These are phyloP conservation scores for Aspergillus fumigatus DNA, from an alignment of 2,329 filamentous ascomycete species.

Conservation along the genomic window DNA sequence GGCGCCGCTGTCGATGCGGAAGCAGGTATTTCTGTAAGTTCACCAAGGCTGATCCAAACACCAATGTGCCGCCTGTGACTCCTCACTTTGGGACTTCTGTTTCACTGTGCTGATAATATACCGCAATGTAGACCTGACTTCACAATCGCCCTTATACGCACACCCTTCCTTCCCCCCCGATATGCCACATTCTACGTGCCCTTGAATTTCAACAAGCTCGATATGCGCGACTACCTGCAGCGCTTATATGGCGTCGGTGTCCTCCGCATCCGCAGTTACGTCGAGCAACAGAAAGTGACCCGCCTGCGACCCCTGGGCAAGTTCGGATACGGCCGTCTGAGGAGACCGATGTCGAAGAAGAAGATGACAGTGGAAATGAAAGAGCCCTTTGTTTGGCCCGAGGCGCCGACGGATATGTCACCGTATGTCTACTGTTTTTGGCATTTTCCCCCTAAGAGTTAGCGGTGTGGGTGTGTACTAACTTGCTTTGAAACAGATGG, in stretches of 20 bases:
- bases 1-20: constrained; percentile 27
- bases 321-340: constrained; percentile 54
- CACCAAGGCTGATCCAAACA: background rate
- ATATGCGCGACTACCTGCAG: constrained; percentile 90
- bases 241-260: constrained; percentile 76
- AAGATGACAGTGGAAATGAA: constrained; percentile 92
- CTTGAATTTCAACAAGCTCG: constrained; percentile 90
- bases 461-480: constrained; percentile 8
- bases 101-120: background rate
- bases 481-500: constrained; percentile 45
- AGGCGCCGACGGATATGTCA: constrained; percentile 57
- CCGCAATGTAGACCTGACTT: constrained; percentile 66
- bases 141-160: constrained; percentile 72
- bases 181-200: constrained; percentile 90
- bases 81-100: background rate
- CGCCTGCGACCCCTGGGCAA: constrained; percentile 32
- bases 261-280: constrained; percentile 69
- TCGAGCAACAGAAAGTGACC: constrained; percentile 64
- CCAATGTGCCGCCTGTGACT: background rate
- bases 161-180: constrained; percentile 66
- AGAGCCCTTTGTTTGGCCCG: constrained; percentile 84
- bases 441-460: constrained; percentile 7
- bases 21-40: constrained; percentile 56
- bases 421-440: constrained; percentile 43
- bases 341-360: constrained; percentile 71